Evolutionary conservation across 2,329 filamentous ascomycete species (phyloP).

Genomic region (Sphaerostilbella broomeana): DNA sequence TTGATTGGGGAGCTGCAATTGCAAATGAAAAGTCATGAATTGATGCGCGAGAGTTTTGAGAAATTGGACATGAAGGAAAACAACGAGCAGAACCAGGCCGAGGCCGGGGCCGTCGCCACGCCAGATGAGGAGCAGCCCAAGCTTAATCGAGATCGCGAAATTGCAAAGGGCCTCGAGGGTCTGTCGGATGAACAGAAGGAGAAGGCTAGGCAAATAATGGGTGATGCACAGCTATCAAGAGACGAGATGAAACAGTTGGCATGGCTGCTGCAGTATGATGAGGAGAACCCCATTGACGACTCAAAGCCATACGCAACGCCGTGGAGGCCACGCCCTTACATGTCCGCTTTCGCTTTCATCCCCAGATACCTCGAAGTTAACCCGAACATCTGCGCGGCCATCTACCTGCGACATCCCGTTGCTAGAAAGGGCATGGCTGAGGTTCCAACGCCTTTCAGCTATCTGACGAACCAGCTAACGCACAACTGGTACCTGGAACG

Average conservation of each 20-base stretch:
- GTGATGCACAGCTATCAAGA: conserved; percentile 31
- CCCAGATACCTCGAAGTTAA: conserved; percentile 95
- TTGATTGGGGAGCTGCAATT: conserved; percentile 27
- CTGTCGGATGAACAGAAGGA: conserved; percentile 27
- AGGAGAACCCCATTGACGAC: conserved; percentile 69
- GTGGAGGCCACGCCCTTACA: conserved; percentile 79
- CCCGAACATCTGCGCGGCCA: conserved; percentile 90
- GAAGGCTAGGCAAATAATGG: conserved; percentile 29
- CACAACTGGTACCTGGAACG: conserved; percentile 92
- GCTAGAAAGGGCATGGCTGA: conserved; percentile 74
- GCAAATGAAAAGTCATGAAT: conserved; percentile 28
- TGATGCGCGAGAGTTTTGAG: conserved; percentile 25
- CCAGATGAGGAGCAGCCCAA: conserved; percentile 16
- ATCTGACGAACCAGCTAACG: conserved; percentile 67
- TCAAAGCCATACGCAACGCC: conserved; percentile 84
- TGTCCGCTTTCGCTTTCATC: conserved; percentile 91
- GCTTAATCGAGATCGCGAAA: conserved; percentile 25
- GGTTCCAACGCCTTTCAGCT: conserved; percentile 74
- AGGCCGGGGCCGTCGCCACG: conserved; percentile 16
- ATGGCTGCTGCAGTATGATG: conserved; percentile 53
- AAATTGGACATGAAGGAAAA: conserved; percentile 21
- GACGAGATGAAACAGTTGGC: conserved; percentile 49
- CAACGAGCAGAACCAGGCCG: conserved; percentile 11
- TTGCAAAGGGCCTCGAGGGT: conserved; percentile 30
- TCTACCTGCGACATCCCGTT: conserved; percentile 91